These are phyloP conservation scores for Penicillium sp. DNA, from an alignment of 2,329 filamentous ascomycete genomes.

Conservation along the genomic window DNA sequence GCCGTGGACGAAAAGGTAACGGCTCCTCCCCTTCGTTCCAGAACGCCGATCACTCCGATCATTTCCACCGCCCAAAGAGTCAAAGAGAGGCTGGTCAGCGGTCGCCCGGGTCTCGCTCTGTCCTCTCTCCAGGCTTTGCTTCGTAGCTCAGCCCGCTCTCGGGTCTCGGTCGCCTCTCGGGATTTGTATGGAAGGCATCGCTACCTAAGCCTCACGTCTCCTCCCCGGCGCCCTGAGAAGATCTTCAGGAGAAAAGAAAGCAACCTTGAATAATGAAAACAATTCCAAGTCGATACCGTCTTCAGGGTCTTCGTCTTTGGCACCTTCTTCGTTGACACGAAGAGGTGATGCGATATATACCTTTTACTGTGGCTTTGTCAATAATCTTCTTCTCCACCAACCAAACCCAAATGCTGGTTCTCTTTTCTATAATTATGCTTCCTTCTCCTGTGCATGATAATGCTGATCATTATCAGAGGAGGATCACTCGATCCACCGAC, in stretches of 20 bases:
- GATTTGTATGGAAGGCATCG: no score
- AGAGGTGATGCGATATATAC: neutral
- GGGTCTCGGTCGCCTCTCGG: conserved; percentile 3
- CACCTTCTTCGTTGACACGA: conserved; percentile 5
- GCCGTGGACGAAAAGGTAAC: conserved; percentile 9
- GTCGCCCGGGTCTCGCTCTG: neutral
- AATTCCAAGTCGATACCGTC: neutral
- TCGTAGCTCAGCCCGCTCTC: neutral
- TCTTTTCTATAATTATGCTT: conserved; percentile 1
- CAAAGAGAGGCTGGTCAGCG: conserved; percentile 4
- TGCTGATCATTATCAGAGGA: conserved; percentile 2
- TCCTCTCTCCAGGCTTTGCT: neutral
- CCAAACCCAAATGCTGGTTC: neutral
- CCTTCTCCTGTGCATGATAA: neutral
- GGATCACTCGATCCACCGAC: conserved; percentile 1
- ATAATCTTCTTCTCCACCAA: neutral
- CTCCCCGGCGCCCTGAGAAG: neutral
- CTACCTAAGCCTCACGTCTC: no score
- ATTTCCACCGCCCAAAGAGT: conserved; percentile 9
- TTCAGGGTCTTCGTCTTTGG: neutral
- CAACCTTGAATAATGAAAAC: neutral
- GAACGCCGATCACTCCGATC: conserved; percentile 29
- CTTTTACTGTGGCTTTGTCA: no score
- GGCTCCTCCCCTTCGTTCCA: conserved; percentile 23
- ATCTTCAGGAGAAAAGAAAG: conserved; percentile 27